Percentiles rank a stretch among this genome's conserved stretches.
Conservation (phyloP, 2,329 filamentous ascomycete species). For the Blumeriella jaapii region DNA sequence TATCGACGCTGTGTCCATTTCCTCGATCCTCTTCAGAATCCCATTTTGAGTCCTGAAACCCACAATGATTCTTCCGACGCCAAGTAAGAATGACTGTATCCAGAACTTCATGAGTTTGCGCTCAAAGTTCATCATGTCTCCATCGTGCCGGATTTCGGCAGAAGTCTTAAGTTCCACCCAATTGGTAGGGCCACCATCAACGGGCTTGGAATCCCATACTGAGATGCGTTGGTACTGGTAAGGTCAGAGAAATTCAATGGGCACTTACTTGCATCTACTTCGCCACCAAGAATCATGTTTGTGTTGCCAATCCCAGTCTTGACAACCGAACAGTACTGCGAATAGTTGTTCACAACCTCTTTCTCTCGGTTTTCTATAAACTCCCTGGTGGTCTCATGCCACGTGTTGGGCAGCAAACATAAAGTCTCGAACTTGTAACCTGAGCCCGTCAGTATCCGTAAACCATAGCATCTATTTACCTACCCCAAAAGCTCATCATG, state of each 20-base stretch:
- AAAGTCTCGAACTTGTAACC: constrained; percentile 96
- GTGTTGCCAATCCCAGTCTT: constrained; percentile 73
- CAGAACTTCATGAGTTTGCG: constrained; percentile 90
- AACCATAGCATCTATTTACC: constrained; percentile 2
- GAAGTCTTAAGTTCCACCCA: constrained; percentile 95
- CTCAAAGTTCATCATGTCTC: constrained; percentile 67
- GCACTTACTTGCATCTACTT: constrained; percentile 75
- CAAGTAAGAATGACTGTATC: constrained; percentile 91
- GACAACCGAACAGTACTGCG: constrained; percentile 92
- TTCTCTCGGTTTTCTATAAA: constrained; percentile 67
- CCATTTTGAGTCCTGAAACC: constrained; percentile 72
- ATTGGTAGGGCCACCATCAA: constrained; percentile 54
- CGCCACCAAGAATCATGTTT: constrained; percentile 71
- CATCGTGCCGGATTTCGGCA: constrained; percentile 55
- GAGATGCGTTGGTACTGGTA: constrained; percentile 5
- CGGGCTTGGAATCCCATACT: constrained; percentile 79
- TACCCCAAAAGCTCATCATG: constrained; percentile 89
- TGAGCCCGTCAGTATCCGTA: constrained; percentile 28
- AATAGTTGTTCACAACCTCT: constrained; percentile 71
- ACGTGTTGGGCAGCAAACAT: constrained; percentile 61
- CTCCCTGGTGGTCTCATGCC: constrained; percentile 60
- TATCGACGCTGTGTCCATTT: constrained; percentile 69
- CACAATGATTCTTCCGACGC: constrained; percentile 83
- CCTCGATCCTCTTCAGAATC: constrained; percentile 59
- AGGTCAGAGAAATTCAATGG: neutral